Percentiles rank a stretch among this genome's conserved stretches.
phyloP scores from a whole-genome alignment of 805 yeast species.

The Wickerhamiella siamensis region DNA sequence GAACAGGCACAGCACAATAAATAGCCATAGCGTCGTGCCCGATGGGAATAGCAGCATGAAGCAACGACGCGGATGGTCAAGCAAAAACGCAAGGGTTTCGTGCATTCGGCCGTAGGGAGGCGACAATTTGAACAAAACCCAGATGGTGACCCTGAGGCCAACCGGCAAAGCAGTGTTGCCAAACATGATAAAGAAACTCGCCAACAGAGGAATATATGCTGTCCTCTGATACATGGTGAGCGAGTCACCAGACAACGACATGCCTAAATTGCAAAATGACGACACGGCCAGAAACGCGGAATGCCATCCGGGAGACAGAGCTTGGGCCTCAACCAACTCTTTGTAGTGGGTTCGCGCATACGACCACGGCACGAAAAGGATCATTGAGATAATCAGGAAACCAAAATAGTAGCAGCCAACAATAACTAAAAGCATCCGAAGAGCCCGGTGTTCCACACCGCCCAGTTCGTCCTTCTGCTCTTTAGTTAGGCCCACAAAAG shows the following conservation, averaged over 20 bases:
- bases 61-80: slow-evolving; percentile 96
- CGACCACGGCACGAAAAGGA: slow-evolving; percentile 35
- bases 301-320: slow-evolving; percentile 82
- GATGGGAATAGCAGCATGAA: slow-evolving; percentile 85
- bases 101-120: slow-evolving; percentile 33
- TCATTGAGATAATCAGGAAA: slow-evolving; percentile 48
- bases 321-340: slow-evolving; percentile 33
- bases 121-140: slow-evolving; percentile 58
- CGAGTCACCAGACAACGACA: slow-evolving; percentile 68
- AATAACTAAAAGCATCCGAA: slow-evolving; percentile 49
- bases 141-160: slow-evolving; percentile 61
- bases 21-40: slow-evolving; percentile 88
- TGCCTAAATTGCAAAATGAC: slow-evolving; percentile 74
- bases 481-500: slow-evolving; percentile 67
- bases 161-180: slow-evolving; percentile 96
- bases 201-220: slow-evolving; percentile 47
- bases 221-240: slow-evolving; percentile 53
- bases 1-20: slow-evolving; percentile 51
- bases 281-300: slow-evolving; percentile 72
- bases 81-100: slow-evolving; percentile 71
- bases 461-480: slow-evolving; percentile 89
- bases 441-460: slow-evolving; percentile 90
- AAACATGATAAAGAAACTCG: slow-evolving; percentile 60
- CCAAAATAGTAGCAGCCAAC: slow-evolving; percentile 57
- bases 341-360: slow-evolving; percentile 17